A percentile compares a stretch with the other conserved stretches of the same genome.
These are phyloP conservation scores for Penicillium digitatum DNA, from an alignment of 2,329 filamentous ascomycete genomes.

Conservation along the genomic window DNA sequence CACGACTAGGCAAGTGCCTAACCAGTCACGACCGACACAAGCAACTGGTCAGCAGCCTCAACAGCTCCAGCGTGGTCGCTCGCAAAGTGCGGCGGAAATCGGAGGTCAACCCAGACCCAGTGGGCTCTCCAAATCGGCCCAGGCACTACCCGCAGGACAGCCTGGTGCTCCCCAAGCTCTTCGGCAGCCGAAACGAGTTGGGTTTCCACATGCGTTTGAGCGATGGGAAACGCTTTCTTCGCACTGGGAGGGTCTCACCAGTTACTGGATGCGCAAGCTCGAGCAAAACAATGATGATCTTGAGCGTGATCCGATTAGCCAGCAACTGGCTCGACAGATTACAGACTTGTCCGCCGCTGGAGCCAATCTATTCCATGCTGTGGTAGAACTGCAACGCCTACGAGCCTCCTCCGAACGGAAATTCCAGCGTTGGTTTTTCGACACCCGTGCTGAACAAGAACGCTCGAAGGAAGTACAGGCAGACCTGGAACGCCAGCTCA, in stretches of 20 bases:
- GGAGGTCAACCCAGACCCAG: constrained; percentile 18
- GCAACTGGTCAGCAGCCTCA: constrained; percentile 21
- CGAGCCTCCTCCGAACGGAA: constrained; percentile 94
- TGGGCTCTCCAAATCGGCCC: constrained; percentile 25
- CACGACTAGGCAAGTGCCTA: constrained; percentile 5
- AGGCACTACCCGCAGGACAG: constrained; percentile 26
- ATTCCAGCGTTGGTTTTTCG: constrained; percentile 98
- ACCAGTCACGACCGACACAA: constrained; percentile 16
- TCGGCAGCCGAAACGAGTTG: constrained; percentile 51
- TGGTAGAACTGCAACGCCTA: constrained; percentile 90
- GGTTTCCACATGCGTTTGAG: constrained; percentile 95
- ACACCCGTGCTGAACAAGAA: constrained; percentile 85
- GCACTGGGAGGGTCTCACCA: constrained; percentile 95
- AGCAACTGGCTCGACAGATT: constrained; percentile 88
- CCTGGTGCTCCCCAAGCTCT: constrained; percentile 28
- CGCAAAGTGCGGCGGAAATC: constrained; percentile 19
- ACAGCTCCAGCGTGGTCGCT: constrained; percentile 19
- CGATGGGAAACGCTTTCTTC: constrained; percentile 95
- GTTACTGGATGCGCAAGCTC: constrained; percentile 91
- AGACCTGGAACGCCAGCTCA: constrained; percentile 70
- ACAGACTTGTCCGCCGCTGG: constrained; percentile 96
- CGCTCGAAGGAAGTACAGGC: constrained; percentile 76
- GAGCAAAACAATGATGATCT: constrained; percentile 88
- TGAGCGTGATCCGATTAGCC: constrained; percentile 73
- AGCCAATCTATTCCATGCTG: constrained; percentile 94